Conservation (phyloP, 1,284 basidiomycete species). For the Heterobasidion annosum region DNA sequence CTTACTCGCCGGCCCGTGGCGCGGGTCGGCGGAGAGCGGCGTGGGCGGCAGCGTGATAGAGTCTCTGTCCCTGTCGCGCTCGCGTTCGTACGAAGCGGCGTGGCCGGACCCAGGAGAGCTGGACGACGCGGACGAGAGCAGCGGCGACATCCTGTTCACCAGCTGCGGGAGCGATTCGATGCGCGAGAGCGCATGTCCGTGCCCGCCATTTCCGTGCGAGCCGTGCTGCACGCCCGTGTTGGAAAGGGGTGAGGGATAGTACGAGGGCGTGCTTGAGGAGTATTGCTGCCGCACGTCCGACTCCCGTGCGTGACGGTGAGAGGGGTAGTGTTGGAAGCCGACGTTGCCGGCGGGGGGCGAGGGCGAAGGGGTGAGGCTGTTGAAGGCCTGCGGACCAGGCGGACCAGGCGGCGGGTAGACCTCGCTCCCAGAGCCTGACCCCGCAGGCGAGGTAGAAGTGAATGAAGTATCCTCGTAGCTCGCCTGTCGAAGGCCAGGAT, state of each 20-base stretch:
- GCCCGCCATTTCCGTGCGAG: not conserved
- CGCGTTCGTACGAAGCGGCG: slow-evolving; percentile 35
- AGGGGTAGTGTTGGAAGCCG: slow-evolving; percentile 27
- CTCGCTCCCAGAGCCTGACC: slow-evolving; percentile 46
- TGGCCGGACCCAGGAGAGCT: slow-evolving; percentile 18
- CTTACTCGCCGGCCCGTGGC: not conserved
- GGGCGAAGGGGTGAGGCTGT: slow-evolving; percentile 45
- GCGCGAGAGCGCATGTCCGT: slow-evolving; percentile 12
- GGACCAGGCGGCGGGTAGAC: slow-evolving; percentile 39
- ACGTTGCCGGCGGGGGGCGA: slow-evolving; percentile 43
- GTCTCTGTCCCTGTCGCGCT: slow-evolving; percentile 16
- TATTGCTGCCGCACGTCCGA: slow-evolving; percentile 7
- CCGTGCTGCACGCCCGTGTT: slow-evolving; percentile 14
- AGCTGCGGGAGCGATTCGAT: slow-evolving; percentile 23
- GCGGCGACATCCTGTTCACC: slow-evolving; percentile 28
- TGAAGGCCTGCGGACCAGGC: slow-evolving; percentile 25
- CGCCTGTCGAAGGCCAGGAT: slow-evolving; percentile 23
- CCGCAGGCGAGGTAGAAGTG: slow-evolving; percentile 36
- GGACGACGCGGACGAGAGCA: slow-evolving; percentile 30
- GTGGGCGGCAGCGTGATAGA: slow-evolving; percentile 7
- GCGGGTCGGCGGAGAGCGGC: not conserved
- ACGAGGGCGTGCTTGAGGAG: slow-evolving; percentile 12
- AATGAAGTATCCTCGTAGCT: slow-evolving; percentile 43
- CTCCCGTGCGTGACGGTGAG: slow-evolving; percentile 6
- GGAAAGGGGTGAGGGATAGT: slow-evolving; percentile 35